Conservation (phyloP, 2,329 filamentous ascomycete species). For the Colletotrichum navitas region DNA sequence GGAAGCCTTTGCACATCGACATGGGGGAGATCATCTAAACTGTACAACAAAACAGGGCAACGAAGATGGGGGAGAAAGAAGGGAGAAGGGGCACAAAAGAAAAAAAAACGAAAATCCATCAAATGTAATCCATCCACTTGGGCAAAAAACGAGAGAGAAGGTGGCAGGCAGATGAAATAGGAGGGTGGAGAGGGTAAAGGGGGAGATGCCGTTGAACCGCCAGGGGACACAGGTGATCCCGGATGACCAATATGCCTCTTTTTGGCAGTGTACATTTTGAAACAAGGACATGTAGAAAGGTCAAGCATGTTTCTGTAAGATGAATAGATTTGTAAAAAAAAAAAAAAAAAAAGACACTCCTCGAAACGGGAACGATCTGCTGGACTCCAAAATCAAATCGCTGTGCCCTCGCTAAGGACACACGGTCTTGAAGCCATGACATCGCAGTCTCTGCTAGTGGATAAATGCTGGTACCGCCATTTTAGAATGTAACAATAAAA, state of each 20-base stretch:
- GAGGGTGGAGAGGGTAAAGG: not conserved
- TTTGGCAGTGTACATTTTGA: conserved; percentile 42
- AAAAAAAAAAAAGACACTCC: conserved; percentile 46
- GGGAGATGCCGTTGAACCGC: conserved; percentile 3
- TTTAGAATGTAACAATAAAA: not conserved
- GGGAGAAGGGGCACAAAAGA: not conserved
- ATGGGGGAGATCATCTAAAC: conserved; percentile 75
- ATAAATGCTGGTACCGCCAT: no score
- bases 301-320: conserved; percentile 51
- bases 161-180: conserved; percentile 1
- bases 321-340: conserved; percentile 54
- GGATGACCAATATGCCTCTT: conserved; percentile 30
- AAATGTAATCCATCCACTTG: conserved; percentile 28
- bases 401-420: no score
- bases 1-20: conserved; percentile 77
- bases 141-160: not conserved
- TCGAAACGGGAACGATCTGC: conserved; percentile 27
- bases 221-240: conserved; percentile 8
- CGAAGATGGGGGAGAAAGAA: not conserved
- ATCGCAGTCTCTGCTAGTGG: no score
- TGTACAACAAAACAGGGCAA: not conserved
- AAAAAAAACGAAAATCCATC: conserved; percentile 25
- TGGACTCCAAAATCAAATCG: not conserved
- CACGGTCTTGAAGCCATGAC: no score
- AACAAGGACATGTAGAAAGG: conserved; percentile 35